Conservation (phyloP, 305 asterid species). For the Fraxinus xanthoxyloides region DNA sequence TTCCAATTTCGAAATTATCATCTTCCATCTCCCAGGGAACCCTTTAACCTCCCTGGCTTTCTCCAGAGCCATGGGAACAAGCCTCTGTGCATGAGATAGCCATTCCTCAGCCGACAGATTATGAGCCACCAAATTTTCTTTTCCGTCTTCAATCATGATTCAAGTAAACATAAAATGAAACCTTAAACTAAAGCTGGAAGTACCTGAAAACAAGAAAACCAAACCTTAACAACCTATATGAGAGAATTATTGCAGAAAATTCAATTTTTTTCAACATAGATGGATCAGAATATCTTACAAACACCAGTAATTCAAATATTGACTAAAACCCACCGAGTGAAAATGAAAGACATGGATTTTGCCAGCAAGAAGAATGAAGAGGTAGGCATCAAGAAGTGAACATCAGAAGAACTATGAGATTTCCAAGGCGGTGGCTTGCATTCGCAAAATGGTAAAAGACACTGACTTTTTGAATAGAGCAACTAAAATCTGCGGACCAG, state of each 20-base stretch:
- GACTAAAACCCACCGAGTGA: background rate
- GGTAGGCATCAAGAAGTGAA: constrained; percentile 13
- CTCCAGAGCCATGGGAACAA: constrained; percentile 64
- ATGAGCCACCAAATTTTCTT: constrained; percentile 29
- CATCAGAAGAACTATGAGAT: constrained; percentile 19
- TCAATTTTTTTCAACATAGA: background rate
- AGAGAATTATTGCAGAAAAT: background rate
- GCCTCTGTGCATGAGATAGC: constrained; percentile 62
- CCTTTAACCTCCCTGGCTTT: constrained; percentile 71
- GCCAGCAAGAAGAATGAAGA: background rate
- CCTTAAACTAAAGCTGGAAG: constrained; percentile 30
- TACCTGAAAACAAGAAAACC: constrained; percentile 31
- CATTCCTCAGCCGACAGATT: constrained; percentile 67
- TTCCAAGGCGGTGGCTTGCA: constrained; percentile 37
- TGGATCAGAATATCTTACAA: background rate
- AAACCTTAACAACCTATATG: constrained; percentile 15
- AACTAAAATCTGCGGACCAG: constrained; percentile 45
- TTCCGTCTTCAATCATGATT: constrained; percentile 60
- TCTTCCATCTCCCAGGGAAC: constrained; percentile 77
- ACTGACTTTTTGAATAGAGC: constrained; percentile 21
- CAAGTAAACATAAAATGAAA: constrained; percentile 20
- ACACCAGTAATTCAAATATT: constrained; percentile 11
- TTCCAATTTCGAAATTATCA: constrained; percentile 62
- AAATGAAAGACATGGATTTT: background rate
- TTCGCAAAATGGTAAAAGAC: constrained; percentile 33